phyloP scores from a whole-genome alignment of 1,139 yeast species.

The Pichia sp. region DNA sequence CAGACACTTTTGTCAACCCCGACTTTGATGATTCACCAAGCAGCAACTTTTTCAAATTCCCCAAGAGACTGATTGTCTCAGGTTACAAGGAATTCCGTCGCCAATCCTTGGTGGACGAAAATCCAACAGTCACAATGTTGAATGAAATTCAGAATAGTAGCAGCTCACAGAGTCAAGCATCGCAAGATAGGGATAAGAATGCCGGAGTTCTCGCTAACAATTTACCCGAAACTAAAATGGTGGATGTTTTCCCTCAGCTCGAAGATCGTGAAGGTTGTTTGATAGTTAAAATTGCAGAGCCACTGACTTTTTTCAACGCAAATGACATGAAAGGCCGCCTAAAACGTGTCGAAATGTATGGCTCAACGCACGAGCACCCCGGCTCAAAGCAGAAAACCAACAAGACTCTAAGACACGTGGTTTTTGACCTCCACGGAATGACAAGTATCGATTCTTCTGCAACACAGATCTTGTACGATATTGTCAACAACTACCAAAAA shows the following conservation, averaged over 20 bases:
- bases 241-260: constrained; percentile 30
- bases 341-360: constrained; percentile 75
- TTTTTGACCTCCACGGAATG: constrained; percentile 86
- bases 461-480: constrained; percentile 63
- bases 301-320: constrained; percentile 86
- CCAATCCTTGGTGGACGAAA: constrained; percentile 16
- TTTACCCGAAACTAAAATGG: not conserved
- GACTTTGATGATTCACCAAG: constrained; percentile 40
- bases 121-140: not conserved
- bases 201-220: not conserved
- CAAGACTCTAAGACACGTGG: constrained; percentile 43
- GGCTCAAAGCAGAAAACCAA: constrained; percentile 38
- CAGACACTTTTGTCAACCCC: constrained; percentile 73
- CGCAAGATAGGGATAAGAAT: constrained; percentile 5
- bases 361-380: constrained; percentile 82
- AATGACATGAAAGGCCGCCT: constrained; percentile 75
- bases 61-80: constrained; percentile 21
- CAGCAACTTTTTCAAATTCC: constrained; percentile 11
- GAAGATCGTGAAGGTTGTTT: constrained; percentile 84
- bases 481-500: constrained; percentile 49
- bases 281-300: constrained; percentile 86
- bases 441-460: constrained; percentile 85
- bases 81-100: constrained; percentile 33
- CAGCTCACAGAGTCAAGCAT: not conserved
- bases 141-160: not conserved